Evolutionary conservation across 768 basidiomycete species (phyloP), one percentile per base, ranked within the genome.

Genomic region (Artomyces pyxidatus): DNA sequence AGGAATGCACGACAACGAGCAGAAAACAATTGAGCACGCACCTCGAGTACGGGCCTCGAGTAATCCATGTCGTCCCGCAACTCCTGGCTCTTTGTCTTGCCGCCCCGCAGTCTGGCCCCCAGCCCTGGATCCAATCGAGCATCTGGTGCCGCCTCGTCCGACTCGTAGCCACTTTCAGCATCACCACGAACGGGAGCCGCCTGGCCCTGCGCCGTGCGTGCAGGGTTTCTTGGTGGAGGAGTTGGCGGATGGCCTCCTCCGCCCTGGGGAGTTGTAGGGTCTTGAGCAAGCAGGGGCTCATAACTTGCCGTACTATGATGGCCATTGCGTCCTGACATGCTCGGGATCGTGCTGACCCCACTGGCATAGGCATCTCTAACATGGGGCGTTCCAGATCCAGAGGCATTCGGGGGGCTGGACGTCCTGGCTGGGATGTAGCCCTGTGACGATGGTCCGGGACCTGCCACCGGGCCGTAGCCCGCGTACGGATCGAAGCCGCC

Each of bases 221-320:
- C 41, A 12, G 53, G 53, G 39, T 47, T 57, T 26, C 53, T 54
- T 1, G 47, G 45, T n/a, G 55, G 53, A 10, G 47, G 39, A 16
- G 35, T 22, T 14, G 52, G 47, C 22, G 47, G 48, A 3, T n/a
- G 26, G 9, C 37, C 45, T 14, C 19, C 43, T n/a, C 43, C 42
- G 8, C 26, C 27, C 11, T 42, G 22, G 17, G 49, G 47, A 3
- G 49, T n/a, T 8, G 26, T 17, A 3, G 27, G 9, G 29, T 48
- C 22, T n/a, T 45, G 41, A 22, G 75, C 72, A 41, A 85, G 64
- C 19, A 85, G 66, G 23, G 80, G 80, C 54, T 85, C 83, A 48
- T 73, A 73, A 63, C 81, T 84, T 12, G 74, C 78, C 2, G 68
- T 70, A 51, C 77, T 77, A 39, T 75, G 68, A 52, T 74, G 73